Conservation (phyloP, 2,329 filamentous ascomycete genomes). For the Hypoxylon sp. region DNA sequence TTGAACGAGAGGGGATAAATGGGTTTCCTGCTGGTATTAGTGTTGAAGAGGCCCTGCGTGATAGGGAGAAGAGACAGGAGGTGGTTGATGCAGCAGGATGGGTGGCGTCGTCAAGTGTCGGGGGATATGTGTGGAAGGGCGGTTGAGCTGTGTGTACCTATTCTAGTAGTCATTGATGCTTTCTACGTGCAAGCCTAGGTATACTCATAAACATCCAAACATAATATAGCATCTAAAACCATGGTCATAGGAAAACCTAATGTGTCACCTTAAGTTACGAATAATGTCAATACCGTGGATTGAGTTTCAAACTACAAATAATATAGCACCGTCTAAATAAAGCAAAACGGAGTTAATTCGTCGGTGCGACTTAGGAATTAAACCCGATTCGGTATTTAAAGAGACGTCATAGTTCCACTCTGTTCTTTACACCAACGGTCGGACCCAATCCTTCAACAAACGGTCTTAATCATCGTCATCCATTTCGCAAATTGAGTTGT, state of each 20-base stretch:
- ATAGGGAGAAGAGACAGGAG: slow-evolving; percentile 51
- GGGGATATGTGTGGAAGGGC: slow-evolving; percentile 54
- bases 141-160: too few species aligned
- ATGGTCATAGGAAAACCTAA: too few species aligned
- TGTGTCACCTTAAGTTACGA: too few species aligned
- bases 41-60: slow-evolving; percentile 56
- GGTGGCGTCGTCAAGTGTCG: slow-evolving; percentile 60
- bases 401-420: neutral
- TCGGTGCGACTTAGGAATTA: slow-evolving; percentile 15
- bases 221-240: too few species aligned
- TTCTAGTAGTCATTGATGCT: too few species aligned
- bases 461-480: too few species aligned
- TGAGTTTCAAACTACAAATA: too few species aligned
- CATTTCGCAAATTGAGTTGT: too few species aligned
- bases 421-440: slow-evolving; percentile 30
- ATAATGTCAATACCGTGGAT: too few species aligned
- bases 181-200: too few species aligned
- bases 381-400: neutral
- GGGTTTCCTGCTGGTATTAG: slow-evolving; percentile 52
- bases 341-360: slow-evolving; percentile 24
- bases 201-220: too few species aligned
- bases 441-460: slow-evolving; percentile 15
- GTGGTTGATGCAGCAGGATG: slow-evolving; percentile 56
- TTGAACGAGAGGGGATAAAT: slow-evolving; percentile 54
- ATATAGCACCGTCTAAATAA: slow-evolving; percentile 29